phyloP scores from a whole-genome alignment of 1,284 basidiomycete genomes.

The Ceratobasidium sp. region DNA sequence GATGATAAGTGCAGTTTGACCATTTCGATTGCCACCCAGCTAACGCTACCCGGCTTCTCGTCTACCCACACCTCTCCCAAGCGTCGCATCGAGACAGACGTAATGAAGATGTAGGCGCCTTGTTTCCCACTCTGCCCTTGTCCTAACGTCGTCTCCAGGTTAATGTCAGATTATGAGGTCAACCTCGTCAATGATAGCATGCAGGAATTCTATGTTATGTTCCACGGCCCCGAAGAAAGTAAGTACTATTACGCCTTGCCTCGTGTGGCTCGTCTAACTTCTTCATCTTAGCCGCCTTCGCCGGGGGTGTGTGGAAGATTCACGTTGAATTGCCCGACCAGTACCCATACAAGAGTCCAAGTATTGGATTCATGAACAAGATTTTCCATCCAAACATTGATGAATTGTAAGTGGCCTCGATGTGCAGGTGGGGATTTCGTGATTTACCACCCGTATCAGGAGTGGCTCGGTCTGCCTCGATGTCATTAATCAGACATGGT shows the following conservation, averaged over 20 bases:
- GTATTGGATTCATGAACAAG: conserved; percentile 99
- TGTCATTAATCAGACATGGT: conserved; percentile 99
- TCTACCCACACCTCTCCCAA: conserved; percentile 76
- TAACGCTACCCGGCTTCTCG: conserved; percentile 43
- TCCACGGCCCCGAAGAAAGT: conserved; percentile 96
- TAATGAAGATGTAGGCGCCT: conserved; percentile 93
- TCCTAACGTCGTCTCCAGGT: conserved; percentile 63
- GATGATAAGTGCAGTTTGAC: conserved; percentile 41
- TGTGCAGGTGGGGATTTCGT: conserved; percentile 45
- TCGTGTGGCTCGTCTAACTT: conserved; percentile 44
- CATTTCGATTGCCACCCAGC: conserved; percentile 24
- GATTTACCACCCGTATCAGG: conserved; percentile 61
- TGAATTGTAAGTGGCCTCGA: conserved; percentile 79
- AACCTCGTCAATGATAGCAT: conserved; percentile 98
- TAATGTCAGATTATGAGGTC: conserved; percentile 98
- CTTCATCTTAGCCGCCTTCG: conserved; percentile 83
- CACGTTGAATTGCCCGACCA: conserved; percentile 99
- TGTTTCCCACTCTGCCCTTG: background rate
- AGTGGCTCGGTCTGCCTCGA: conserved; percentile 96
- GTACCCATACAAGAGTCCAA: conserved; percentile 99
- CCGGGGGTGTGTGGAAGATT: conserved; percentile 98
- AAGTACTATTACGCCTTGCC: conserved; percentile 60
- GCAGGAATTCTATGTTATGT: conserved; percentile 98
- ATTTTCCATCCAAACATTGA: conserved; percentile 99
- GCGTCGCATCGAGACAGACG: conserved; percentile 98